Conservation (phyloP, 2,329 filamentous ascomycete genomes). For the Coniochaeta hoffmannii region DNA sequence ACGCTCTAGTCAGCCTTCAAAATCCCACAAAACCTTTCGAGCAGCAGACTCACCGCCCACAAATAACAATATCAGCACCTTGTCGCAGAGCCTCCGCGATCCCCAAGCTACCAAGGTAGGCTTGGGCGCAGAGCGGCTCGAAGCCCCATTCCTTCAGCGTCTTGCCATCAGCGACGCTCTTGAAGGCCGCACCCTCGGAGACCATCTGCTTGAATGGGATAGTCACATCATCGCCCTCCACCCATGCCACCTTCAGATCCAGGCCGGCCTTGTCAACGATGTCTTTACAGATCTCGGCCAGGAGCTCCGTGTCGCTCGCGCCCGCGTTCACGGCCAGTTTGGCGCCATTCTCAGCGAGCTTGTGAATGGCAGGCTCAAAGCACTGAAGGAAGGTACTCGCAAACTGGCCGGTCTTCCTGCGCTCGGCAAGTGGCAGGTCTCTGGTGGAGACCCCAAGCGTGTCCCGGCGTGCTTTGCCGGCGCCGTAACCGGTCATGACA, state of each 20-base stretch:
- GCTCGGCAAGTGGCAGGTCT: neutral
- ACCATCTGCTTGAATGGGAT: slow-evolving; percentile 9
- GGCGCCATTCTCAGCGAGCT: slow-evolving; percentile 16
- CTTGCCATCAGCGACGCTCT: slow-evolving; percentile 9
- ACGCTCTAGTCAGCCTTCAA: neutral
- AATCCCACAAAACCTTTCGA: neutral
- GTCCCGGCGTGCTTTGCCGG: slow-evolving; percentile 10
- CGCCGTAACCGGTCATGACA: slow-evolving; percentile 15
- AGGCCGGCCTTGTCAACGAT: slow-evolving; percentile 13
- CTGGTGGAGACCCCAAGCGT: neutral
- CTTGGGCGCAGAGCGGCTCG: slow-evolving; percentile 11
- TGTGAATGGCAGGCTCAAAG: slow-evolving; percentile 20
- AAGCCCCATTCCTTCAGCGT: slow-evolving; percentile 11
- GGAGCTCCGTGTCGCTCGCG: slow-evolving; percentile 19
- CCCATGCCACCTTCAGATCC: slow-evolving; percentile 23
- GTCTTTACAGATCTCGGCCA: slow-evolving; percentile 10
- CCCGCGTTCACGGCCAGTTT: slow-evolving; percentile 26
- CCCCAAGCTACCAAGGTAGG: slow-evolving; percentile 34
- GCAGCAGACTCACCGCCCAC: slow-evolving; percentile 18
- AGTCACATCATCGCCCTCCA: slow-evolving; percentile 23
- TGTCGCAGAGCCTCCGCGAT: slow-evolving; percentile 24
- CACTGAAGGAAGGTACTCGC: slow-evolving; percentile 1
- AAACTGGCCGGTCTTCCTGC: neutral
- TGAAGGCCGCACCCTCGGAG: slow-evolving; percentile 9
- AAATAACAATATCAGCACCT: slow-evolving; percentile 30